Conservation (phyloP, 331 rosid genomes). For the Stylosanthes scabra region DNA sequence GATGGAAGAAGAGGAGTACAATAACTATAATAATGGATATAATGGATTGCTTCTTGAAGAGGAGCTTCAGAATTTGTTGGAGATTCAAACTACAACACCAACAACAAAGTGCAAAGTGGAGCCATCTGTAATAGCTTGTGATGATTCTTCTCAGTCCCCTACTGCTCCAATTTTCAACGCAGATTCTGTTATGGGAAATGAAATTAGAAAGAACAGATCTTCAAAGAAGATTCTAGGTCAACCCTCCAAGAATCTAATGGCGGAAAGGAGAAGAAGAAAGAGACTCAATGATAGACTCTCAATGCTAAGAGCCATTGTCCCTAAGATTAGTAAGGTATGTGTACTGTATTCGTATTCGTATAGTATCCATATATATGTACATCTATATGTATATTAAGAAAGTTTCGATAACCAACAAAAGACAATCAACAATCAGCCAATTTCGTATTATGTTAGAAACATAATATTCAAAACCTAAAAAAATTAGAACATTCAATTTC, state of each 20-base stretch:
- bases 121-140: constrained; percentile 28
- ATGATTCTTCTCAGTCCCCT: constrained; percentile 49
- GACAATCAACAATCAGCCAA: too few relatives aligned
- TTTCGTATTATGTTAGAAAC: too few relatives aligned
- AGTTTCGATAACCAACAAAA: too few relatives aligned
- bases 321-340: constrained; percentile 92
- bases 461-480: too few relatives aligned
- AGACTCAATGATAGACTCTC: constrained; percentile 89
- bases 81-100: constrained; percentile 54
- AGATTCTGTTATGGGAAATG: constrained; percentile 41
- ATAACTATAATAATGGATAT: too few relatives aligned
- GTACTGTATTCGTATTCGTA: too few relatives aligned
- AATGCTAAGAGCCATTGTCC: constrained; percentile 95
- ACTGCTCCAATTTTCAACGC: constrained; percentile 57
- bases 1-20: constrained; percentile 72
- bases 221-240: constrained; percentile 81
- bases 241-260: constrained; percentile 98
- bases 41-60: constrained; percentile 56
- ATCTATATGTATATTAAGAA: too few relatives aligned
- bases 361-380: too few relatives aligned
- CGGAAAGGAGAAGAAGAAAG: constrained; percentile 91
- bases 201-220: constrained; percentile 49
- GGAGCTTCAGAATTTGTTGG: constrained; percentile 67
- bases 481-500: too few relatives aligned
- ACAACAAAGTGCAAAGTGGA: constrained; percentile 62